A percentile compares a stretch with the other conserved stretches of the same genome.
Conservation (phyloP, 1,284 basidiomycete species). For the Cryptococcus jaspeensis region DNA sequence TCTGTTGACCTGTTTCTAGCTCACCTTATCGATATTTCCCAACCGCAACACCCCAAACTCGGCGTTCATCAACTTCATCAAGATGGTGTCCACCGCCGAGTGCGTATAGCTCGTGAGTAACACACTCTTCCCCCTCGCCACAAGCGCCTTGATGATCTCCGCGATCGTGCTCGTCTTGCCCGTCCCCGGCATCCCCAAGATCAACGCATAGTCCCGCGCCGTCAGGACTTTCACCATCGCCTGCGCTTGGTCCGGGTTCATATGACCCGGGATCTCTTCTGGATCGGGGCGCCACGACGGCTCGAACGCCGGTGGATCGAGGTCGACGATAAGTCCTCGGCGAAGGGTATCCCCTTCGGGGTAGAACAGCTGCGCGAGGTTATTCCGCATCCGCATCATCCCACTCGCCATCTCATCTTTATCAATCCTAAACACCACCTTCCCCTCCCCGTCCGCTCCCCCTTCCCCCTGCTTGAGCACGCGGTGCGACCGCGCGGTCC, state of each 20-base stretch:
- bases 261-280: conserved; percentile 42
- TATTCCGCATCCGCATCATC: conserved; percentile 83
- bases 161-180: conserved; percentile 96
- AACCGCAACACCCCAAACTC: conserved; percentile 77
- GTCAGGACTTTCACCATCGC: conserved; percentile 73
- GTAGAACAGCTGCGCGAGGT: conserved; percentile 86
- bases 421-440: conserved; percentile 79
- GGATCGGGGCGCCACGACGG: conserved; percentile 38
- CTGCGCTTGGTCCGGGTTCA: conserved; percentile 73
- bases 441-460: conserved; percentile 9
- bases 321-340: conserved; percentile 74
- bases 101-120: conserved; percentile 92
- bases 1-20: conserved; percentile 22
- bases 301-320: conserved; percentile 66
- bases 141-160: conserved; percentile 77
- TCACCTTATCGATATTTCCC: conserved; percentile 87
- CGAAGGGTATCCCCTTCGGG: conserved; percentile 61
- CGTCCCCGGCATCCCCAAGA: conserved; percentile 97
- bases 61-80: conserved; percentile 70
- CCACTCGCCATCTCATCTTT: conserved; percentile 86
- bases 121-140: conserved; percentile 78
- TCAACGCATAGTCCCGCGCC: conserved; percentile 84
- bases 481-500: conserved; percentile 33
- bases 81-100: conserved; percentile 93
- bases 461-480: conserved; percentile 10